phyloP scores from a whole-genome alignment of 306 rosid genomes.

The Malus orientalis region DNA sequence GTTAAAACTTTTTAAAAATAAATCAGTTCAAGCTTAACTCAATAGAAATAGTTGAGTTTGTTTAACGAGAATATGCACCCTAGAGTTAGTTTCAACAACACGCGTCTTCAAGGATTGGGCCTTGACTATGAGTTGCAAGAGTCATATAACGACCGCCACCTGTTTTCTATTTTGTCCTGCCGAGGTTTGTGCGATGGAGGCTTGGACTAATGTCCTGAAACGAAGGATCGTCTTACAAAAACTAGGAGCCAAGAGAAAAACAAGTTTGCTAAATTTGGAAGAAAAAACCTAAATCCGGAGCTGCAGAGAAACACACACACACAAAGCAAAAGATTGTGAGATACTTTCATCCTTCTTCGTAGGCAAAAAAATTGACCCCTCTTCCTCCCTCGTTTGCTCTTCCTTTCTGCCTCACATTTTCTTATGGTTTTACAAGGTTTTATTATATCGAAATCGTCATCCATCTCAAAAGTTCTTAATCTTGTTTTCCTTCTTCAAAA shows the following conservation, averaged over 20 bases:
- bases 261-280: constrained; percentile 28
- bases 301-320: background rate
- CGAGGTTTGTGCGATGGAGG: constrained; percentile 21
- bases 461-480: background rate
- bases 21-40: too few species aligned
- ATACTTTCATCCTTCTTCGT: constrained; percentile 13
- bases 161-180: constrained; percentile 17
- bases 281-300: constrained; percentile 17
- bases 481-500: background rate
- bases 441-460: background rate
- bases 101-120: background rate
- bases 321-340: constrained; percentile 23
- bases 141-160: constrained; percentile 1
- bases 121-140: too few species aligned
- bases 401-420: constrained; percentile 20
- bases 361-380: constrained; percentile 18
- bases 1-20: too few species aligned
- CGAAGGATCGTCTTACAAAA: constrained; percentile 37
- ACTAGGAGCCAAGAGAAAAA: constrained; percentile 28
- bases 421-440: background rate
- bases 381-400: constrained; percentile 18
- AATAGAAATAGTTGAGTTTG: too few species aligned
- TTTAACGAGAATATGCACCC: too few species aligned
- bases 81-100: background rate
- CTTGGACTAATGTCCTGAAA: constrained; percentile 26